phyloP scores from a whole-genome alignment of 2,329 filamentous ascomycete species.

The Fusarium sp. region DNA sequence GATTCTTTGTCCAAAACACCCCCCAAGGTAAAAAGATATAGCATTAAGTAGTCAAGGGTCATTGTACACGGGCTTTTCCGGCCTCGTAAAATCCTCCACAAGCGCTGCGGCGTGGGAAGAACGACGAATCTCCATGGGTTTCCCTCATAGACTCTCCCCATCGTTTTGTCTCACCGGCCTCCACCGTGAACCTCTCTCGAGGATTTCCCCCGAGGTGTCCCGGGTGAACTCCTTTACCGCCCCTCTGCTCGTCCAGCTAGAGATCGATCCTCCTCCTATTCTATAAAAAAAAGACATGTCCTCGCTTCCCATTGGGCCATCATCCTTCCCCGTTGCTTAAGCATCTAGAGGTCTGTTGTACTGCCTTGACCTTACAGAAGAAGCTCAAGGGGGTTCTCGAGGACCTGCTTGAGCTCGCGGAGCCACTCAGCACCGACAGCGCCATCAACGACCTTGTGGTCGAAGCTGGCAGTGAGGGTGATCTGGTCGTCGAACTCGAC shows the following conservation, averaged over 20 bases:
- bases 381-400: conserved; percentile 96
- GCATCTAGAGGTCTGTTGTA: conserved; percentile 4
- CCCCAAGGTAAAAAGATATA: conserved; percentile 45
- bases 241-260: conserved; percentile 17
- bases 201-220: conserved; percentile 15
- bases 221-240: conserved; percentile 24
- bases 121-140: conserved; percentile 22
- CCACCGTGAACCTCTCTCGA: conserved; percentile 21
- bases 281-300: conserved; percentile 40
- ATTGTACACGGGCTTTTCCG: conserved; percentile 53
- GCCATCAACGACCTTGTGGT: conserved; percentile 98
- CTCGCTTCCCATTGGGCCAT: conserved; percentile 23
- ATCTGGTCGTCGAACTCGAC: conserved; percentile 98
- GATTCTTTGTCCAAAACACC: conserved; percentile 42
- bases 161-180: conserved; percentile 14
- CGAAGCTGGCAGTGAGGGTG: conserved; percentile 91
- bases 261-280: conserved; percentile 30
- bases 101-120: conserved; percentile 19
- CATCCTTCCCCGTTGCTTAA: conserved; percentile 2
- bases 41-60: conserved; percentile 54
- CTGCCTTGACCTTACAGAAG: conserved; percentile 69
- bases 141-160: conserved; percentile 20
- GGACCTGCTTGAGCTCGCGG: conserved; percentile 92
- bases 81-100: conserved; percentile 43
- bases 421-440: conserved; percentile 97